phyloP scores from a whole-genome alignment of 345 rosid species.

The Erodium maritimum region DNA sequence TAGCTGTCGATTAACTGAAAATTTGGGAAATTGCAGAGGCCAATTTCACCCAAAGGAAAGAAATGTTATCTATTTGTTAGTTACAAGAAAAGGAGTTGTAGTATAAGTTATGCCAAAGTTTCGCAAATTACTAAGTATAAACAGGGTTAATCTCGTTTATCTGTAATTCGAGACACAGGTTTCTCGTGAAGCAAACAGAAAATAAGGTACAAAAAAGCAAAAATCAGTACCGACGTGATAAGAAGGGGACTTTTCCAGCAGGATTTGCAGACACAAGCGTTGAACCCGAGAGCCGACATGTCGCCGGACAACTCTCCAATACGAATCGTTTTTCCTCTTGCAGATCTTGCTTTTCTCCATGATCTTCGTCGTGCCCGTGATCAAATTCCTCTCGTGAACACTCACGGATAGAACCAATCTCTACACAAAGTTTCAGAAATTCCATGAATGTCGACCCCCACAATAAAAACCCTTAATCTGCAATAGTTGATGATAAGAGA shows the following conservation, averaged over 20 bases:
- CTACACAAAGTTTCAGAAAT: conserved; percentile 27
- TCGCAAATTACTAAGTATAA: too few species aligned
- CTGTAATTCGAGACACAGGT: too few species aligned
- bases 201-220: too few species aligned
- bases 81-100: too few species aligned
- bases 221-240: conserved; percentile 54
- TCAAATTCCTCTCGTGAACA: conserved; percentile 42
- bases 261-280: conserved; percentile 70
- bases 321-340: conserved; percentile 40
- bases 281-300: conserved; percentile 51
- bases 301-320: conserved; percentile 47
- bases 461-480: too few species aligned
- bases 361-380: conserved; percentile 51
- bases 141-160: conserved; percentile 36
- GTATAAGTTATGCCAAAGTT: too few species aligned
- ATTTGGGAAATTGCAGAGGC: too few species aligned
- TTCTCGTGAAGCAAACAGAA: background rate
- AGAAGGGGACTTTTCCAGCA: conserved; percentile 71
- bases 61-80: too few species aligned
- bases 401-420: conserved; percentile 47
- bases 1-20: too few species aligned
- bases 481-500: too few species aligned
- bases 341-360: conserved; percentile 68
- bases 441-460: too few species aligned
- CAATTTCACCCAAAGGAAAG: too few species aligned